These are phyloP conservation scores for Linum lewisii DNA, from an alignment of 345 rosid species.

Conservation along the genomic window DNA sequence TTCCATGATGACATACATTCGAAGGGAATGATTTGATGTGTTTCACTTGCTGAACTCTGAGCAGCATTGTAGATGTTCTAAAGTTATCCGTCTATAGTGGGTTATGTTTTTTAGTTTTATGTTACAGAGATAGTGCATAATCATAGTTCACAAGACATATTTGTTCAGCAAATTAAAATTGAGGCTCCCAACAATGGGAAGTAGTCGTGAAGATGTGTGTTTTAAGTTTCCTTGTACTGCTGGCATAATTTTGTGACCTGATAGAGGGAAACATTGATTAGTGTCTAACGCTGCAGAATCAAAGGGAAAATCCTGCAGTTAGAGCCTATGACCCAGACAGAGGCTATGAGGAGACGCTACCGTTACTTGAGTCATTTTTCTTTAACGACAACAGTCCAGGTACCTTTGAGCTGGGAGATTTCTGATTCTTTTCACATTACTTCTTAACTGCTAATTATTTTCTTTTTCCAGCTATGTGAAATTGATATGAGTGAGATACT, in stretches of 20 bases:
- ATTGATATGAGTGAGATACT: constrained; percentile 61
- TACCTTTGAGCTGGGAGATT: constrained; percentile 9
- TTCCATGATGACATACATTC: no score
- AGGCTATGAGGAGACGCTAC: constrained; percentile 75
- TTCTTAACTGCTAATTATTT: constrained; percentile 4
- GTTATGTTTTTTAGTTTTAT: no score
- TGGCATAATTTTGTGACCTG: neutral
- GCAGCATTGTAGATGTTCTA: no score
- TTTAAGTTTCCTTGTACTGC: neutral
- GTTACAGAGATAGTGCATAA: no score
- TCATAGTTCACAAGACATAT: no score
- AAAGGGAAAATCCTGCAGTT: constrained; percentile 74
- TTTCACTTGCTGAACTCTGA: no score
- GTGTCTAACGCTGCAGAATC: constrained; percentile 35
- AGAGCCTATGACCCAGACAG: constrained; percentile 80
- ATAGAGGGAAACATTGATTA: neutral
- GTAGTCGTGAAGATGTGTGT: neutral
- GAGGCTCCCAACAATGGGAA: neutral
- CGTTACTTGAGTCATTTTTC: constrained; percentile 90
- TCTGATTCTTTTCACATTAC: neutral
- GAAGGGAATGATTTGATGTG: no score
- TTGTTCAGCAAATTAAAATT: no score
- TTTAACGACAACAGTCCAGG: constrained; percentile 78
- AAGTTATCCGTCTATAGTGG: no score
- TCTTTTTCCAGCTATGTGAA: constrained; percentile 70